These are phyloP conservation scores for Tetragonia tetragonoides DNA, from an alignment of 148 eudicot species.

Conservation along the genomic window DNA sequence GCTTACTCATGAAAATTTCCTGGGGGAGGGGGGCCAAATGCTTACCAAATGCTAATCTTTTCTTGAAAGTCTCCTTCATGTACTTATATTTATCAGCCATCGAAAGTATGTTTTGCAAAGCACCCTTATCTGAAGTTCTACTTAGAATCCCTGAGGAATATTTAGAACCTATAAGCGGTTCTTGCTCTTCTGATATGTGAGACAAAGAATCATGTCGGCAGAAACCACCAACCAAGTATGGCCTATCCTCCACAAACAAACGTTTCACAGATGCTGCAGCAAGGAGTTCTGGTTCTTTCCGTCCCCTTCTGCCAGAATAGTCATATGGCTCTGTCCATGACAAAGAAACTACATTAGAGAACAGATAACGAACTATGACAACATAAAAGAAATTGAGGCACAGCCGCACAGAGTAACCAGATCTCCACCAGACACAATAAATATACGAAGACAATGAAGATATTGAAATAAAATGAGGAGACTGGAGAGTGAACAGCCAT, in stretches of 20 bases:
- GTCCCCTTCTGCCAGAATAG: conserved; percentile 75
- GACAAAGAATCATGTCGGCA: conserved; percentile 48
- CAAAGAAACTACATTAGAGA: conserved; percentile 15
- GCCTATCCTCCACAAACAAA: conserved; percentile 73
- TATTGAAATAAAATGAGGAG: background rate
- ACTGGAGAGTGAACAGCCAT: too few relatives aligned
- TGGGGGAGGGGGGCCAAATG: background rate
- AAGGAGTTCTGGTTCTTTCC: conserved; percentile 83
- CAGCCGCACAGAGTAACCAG: background rate
- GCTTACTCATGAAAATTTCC: background rate
- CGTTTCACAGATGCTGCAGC: conserved; percentile 88
- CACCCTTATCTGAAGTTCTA: conserved; percentile 34
- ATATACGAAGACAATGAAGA: background rate
- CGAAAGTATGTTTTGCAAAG: conserved; percentile 52
- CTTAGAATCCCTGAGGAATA: conserved; percentile 37
- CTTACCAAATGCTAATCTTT: conserved; percentile 92
- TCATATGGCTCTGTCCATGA: conserved; percentile 76
- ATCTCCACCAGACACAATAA: background rate
- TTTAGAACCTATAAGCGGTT: conserved; percentile 39
- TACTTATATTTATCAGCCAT: conserved; percentile 83
- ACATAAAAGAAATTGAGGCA: background rate
- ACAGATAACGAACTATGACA: background rate
- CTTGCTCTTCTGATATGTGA: conserved; percentile 28
- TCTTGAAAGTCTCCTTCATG: conserved; percentile 77
- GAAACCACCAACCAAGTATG: conserved; percentile 80